Percentiles rank a stretch among this genome's conserved stretches.
Conservation (phyloP, 176 grass and related monocot genomes). For the Ampelocalamus luodianensis region DNA sequence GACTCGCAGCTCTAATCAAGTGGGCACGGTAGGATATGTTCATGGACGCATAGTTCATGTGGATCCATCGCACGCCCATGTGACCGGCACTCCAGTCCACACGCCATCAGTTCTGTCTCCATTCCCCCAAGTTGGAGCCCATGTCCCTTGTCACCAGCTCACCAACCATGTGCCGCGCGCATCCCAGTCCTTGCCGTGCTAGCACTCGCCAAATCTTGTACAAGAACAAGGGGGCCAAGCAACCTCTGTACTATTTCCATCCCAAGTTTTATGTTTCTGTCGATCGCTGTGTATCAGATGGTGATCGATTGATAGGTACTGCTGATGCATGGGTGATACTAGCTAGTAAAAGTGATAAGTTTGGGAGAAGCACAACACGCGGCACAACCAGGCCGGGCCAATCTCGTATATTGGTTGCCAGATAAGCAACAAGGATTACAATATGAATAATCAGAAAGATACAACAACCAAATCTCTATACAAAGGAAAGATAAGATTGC, state of each 20-base stretch:
- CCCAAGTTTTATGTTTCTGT: background rate
- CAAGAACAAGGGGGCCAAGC: background rate
- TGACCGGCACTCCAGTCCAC: constrained; percentile 11
- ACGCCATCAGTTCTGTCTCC: constrained; percentile 26
- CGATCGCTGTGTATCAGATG: background rate
- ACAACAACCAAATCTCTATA: too few species aligned
- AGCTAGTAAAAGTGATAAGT: background rate
- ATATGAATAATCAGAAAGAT: too few species aligned
- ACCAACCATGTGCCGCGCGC: constrained; percentile 27
- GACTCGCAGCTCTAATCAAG: too few species aligned
- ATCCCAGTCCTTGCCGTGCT: background rate
- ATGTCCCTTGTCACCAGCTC: background rate
- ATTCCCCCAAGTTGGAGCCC: constrained; percentile 13
- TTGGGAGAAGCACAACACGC: too few species aligned
- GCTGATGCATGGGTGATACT: too few species aligned
- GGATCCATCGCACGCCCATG: constrained; percentile 42
- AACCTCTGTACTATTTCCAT: background rate
- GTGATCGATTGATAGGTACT: background rate
- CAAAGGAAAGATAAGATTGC: too few species aligned
- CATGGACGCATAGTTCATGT: background rate
- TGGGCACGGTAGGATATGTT: background rate
- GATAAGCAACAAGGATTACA: too few species aligned
- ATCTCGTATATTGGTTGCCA: too few species aligned
- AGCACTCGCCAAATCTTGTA: background rate
- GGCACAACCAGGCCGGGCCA: too few species aligned